Evolutionary conservation across 2,329 filamentous ascomycete genomes (phyloP).

Genomic region (Coleophoma eucalyptorum): DNA sequence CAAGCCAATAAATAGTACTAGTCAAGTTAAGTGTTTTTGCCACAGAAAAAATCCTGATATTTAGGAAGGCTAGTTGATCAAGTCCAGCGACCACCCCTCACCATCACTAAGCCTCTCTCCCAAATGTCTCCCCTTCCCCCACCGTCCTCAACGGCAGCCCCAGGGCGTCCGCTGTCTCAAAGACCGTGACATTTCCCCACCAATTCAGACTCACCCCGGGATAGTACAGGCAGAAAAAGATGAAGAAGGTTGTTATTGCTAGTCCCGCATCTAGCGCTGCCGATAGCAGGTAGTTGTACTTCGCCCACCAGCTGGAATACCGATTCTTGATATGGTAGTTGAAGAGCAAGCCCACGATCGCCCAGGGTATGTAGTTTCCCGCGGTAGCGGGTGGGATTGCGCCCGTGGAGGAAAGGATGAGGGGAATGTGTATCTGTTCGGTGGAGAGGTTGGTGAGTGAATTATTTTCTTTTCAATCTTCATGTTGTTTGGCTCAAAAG

Average conservation of each 20-base stretch:
- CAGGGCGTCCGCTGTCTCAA: conserved; percentile 1
- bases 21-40: no score
- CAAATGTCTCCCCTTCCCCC: not conserved
- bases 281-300: conserved; percentile 69
- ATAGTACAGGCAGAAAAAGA: conserved; percentile 48
- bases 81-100: no score
- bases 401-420: not conserved
- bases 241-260: conserved; percentile 61
- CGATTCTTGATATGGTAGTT: conserved; percentile 62
- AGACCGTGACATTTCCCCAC: conserved; percentile 51
- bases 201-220: conserved; percentile 57
- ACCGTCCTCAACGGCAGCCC: conserved; percentile 2
- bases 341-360: conserved; percentile 65
- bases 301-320: conserved; percentile 62
- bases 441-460: no score
- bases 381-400: conserved; percentile 48
- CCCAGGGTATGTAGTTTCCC: conserved; percentile 72
- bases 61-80: no score
- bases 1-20: no score
- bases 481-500: no score
- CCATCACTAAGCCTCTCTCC: not conserved
- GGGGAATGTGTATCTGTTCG: conserved; percentile 24
- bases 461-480: not conserved
- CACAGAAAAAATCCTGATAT: no score
- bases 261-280: conserved; percentile 67